Base-by-base conservation (phyloP, 164 flowering plant genomes). In the Stephania japonica region DNA sequence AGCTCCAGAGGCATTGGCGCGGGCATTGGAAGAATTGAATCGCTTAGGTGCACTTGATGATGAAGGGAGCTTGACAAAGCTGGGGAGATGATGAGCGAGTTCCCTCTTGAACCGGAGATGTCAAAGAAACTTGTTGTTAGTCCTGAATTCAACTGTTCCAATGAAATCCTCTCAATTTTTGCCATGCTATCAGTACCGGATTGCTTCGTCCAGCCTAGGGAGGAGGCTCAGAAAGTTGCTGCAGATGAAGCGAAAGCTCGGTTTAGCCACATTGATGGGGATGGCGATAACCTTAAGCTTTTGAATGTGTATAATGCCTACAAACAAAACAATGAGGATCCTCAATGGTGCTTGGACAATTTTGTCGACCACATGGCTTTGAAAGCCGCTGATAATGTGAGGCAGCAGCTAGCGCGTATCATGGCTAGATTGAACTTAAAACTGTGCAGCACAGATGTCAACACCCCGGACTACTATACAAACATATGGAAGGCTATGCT, bases 131-230 rank as follows among this genome's bases (percentile, higher is more conserved):
- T 95, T 70, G 93, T 95, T 64, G 93, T 87, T 65, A 93, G 99
- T 80, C 89, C 92, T 14, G 91, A 89, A 61, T 91, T 90, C 85
- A 93, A 91, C 82, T 95, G 99, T 79, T 93, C 98, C 16, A 93
- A 95, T 76, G 99, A 95, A 69, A 93, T 95, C 44, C 87, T 95
- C 4, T 91, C 99, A 7, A 74, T 95, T 53, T 91, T 93, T 24
- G 91, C 98, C 24, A 91, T 95, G 98, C 92, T 95, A 44, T 93
- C 98, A 87, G 99, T 91, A 89, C 97, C 98, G 88, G 91, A 91
- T 87, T 92, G 98, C 98, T 95, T 95, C 89, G 86, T 95, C 87
- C 93, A 97, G 93, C 99, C 99, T 87, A 91, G 91, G 88, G 99
- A 32, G 4, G 38, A 91, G 84, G 97, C 97, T 72, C 98, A 93